Evolutionary conservation across 768 basidiomycete species (phyloP).

Genomic region (Lentinula edodes): DNA sequence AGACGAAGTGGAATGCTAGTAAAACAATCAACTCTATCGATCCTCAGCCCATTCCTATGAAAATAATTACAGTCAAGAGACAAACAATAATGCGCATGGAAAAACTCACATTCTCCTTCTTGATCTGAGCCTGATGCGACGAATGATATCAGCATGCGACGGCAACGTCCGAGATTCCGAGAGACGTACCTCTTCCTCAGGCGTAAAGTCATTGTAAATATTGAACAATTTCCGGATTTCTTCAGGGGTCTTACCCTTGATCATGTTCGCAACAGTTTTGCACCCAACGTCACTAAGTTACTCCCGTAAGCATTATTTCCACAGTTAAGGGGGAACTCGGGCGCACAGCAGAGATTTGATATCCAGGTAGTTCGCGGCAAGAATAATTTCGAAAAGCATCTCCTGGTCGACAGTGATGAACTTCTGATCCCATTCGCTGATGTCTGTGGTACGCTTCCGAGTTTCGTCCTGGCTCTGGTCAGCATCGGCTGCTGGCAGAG

Average conservation of each 20-base stretch:
- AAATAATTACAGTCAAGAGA: slow-evolving; percentile 13
- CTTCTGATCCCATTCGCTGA: slow-evolving; percentile 99
- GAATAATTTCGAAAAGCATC: slow-evolving; percentile 99
- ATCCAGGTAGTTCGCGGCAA: slow-evolving; percentile 99
- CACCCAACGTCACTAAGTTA: slow-evolving; percentile 83
- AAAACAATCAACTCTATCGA: slow-evolving; percentile 38
- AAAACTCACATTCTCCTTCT: slow-evolving; percentile 91
- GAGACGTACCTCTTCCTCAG: slow-evolving; percentile 88
- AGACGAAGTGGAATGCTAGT: not conserved
- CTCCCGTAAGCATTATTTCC: not conserved
- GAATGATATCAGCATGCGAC: slow-evolving; percentile 8
- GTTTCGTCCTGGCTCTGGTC: slow-evolving; percentile 87
- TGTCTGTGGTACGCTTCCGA: slow-evolving; percentile 96
- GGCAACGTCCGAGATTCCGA: slow-evolving; percentile 5
- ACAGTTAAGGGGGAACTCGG: not conserved
- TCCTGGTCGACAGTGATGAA: slow-evolving; percentile 99
- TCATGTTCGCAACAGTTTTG: slow-evolving; percentile 99
- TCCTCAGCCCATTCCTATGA: slow-evolving; percentile 90
- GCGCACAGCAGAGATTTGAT: slow-evolving; percentile 96
- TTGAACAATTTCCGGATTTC: slow-evolving; percentile 99
- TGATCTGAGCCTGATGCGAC: slow-evolving; percentile 82
- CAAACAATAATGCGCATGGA: slow-evolving; percentile 3
- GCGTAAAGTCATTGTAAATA: slow-evolving; percentile 97
- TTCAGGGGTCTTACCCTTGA: slow-evolving; percentile 99
- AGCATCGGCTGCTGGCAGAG: slow-evolving; percentile 81